Evolutionary conservation across 352 stramenopile species (phyloP), one percentile per base, ranked within the genome.

Genomic region (Phytophthora tubulina): DNA sequence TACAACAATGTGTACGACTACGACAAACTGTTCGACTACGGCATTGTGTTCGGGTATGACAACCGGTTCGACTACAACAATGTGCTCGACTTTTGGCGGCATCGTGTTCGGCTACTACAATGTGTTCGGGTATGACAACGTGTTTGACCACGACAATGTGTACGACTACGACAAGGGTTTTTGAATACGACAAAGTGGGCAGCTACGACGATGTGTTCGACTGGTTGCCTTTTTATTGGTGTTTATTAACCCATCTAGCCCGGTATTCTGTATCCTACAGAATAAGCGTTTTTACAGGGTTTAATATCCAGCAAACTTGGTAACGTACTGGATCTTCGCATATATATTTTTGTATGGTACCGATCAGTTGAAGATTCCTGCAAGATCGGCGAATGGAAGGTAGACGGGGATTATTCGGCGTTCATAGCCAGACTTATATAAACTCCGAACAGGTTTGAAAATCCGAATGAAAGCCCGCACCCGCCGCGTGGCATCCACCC

Each of bases 231-330:
- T 27, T 27, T 27, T 27, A 27, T 27, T 27, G 21, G 21, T 27
- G 21, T 1, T 27, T 27, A 27, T 65, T 64, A 65, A 60, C 63
- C 63, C 63, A 39, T 71, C 33, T 71, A 71, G 27, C 38, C 44
- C 63, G 27, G 44, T 50, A 71, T 57, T 71, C 46, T 64, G 53
- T 71, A 71, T 71, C 36, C 46, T 71, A 71, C 63, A 64, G 53
- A 71, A 54, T 71, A 71, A 57, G 45, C 8, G 2, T n/a, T 64
- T 15, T 39, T 3, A 54, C 53, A 71, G 63, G 45, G 55, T 63
- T 39, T 49, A 71, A 53, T 63, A 51, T 58, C 27, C 44, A 58
- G 53, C 30, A 71, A 71, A 49, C 42, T 64, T 42, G 6, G 36
- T 45, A 39, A 15, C 45, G 4, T 3, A 6, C 7, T 31, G 9